Conservation (phyloP, 331 rosid species). For the Malus hybrid region DNA sequence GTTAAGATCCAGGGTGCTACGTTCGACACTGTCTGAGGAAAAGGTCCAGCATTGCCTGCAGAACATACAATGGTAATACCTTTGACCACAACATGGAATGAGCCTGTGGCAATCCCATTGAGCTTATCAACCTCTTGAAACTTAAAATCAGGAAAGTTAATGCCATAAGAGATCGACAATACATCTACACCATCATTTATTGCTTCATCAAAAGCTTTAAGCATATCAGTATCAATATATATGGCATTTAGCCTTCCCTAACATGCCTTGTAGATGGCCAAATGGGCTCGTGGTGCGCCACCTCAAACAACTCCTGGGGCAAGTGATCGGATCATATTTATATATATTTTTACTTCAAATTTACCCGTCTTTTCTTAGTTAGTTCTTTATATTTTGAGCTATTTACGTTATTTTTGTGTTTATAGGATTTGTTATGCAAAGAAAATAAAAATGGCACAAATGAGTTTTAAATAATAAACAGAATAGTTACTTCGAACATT, state of each 20-base stretch:
- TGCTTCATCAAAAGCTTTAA: conserved; percentile 33
- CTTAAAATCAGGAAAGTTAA: background rate
- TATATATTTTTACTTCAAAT: no score
- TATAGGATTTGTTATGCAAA: no score
- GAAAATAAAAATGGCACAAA: no score
- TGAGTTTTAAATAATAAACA: no score
- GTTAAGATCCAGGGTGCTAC: conserved; percentile 22
- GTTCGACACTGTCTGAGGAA: conserved; percentile 16
- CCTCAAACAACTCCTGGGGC: conserved; percentile 23
- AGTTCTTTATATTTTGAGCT: no score
- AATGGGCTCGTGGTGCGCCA: conserved; percentile 28
- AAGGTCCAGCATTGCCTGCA: conserved; percentile 23
- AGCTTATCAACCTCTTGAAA: conserved; percentile 15
- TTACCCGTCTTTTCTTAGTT: no score
- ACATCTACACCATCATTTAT: conserved; percentile 35
- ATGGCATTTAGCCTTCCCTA: no score
- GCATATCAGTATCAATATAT: conserved; percentile 22
- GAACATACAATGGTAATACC: conserved; percentile 23
- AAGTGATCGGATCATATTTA: no score
- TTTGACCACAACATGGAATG: conserved; percentile 27
- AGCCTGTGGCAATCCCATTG: conserved; percentile 14
- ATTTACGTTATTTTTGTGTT: no score
- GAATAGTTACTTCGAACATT: no score
- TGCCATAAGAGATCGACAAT: conserved; percentile 18
- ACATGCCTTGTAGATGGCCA: conserved; percentile 35